phyloP scores from a whole-genome alignment of 257 asterid genomes.

The Lithospermum erythrorhizon region DNA sequence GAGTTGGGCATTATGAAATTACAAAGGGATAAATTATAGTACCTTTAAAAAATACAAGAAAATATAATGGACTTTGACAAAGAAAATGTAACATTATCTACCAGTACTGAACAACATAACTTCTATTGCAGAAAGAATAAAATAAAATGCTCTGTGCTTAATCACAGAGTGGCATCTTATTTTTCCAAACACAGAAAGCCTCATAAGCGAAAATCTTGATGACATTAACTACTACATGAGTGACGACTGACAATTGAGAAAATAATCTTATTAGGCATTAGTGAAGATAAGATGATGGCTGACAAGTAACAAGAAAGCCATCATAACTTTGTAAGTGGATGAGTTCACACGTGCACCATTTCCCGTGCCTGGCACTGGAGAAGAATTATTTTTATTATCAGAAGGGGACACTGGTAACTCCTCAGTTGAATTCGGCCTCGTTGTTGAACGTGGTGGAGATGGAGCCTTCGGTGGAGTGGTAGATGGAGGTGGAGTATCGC shows the following conservation, averaged over 20 bases:
- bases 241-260: not conserved
- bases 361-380: slow-evolving; percentile 17
- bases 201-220: too few species aligned
- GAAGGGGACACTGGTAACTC: slow-evolving; percentile 18
- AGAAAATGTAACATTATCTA: too few species aligned
- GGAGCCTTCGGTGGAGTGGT: not conserved
- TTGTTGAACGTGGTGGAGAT: not conserved
- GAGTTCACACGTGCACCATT: slow-evolving; percentile 28
- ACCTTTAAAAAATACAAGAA: too few species aligned
- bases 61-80: too few species aligned
- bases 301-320: slow-evolving; percentile 26
- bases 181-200: too few species aligned
- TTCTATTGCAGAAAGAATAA: too few species aligned
- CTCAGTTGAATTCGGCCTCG: not conserved
- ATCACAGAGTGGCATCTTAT: too few species aligned
- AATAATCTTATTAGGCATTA: slow-evolving; percentile 26
- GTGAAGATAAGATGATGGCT: slow-evolving; percentile 33
- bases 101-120: too few species aligned
- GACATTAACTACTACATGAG: not conserved
- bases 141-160: too few species aligned
- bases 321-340: slow-evolving; percentile 18
- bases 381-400: slow-evolving; percentile 14
- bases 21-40: too few species aligned
- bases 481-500: slow-evolving; percentile 15
- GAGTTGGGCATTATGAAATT: too few species aligned